Percentiles rank a stretch among this genome's conserved stretches.
Evolutionary conservation across 139 green algal species (phyloP).

Genomic region (Coelastrella sp.): DNA sequence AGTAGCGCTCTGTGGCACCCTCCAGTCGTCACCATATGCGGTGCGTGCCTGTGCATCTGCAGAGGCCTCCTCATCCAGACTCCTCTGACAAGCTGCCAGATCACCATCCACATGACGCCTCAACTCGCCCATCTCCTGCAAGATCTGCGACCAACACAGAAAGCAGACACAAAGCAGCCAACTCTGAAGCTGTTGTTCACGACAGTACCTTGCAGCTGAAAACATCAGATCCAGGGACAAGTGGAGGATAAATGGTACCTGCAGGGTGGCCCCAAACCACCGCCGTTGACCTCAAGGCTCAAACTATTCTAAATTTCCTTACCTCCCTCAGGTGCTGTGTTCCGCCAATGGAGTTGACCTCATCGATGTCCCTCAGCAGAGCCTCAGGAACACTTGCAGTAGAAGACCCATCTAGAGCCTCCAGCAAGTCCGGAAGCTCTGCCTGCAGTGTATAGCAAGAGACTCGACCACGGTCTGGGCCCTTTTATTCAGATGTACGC

Average conservation of each 20-base stretch:
- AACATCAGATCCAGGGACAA: no score
- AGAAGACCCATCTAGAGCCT: slow-evolving; percentile 66
- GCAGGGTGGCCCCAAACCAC: no score
- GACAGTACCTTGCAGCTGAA: no score
- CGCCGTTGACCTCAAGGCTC: no score
- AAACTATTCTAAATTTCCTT: not conserved
- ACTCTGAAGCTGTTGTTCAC: no score
- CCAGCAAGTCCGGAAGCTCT: slow-evolving; percentile 71
- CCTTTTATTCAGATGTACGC: no score
- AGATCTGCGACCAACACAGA: slow-evolving; percentile 54
- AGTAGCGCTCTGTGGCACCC: slow-evolving; percentile 59
- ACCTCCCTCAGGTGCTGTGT: slow-evolving; percentile 77
- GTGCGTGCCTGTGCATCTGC: slow-evolving; percentile 56
- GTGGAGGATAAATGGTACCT: no score
- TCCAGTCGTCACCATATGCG: slow-evolving; percentile 75
- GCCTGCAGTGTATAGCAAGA: slow-evolving; percentile 40
- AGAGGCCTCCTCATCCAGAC: slow-evolving; percentile 54
- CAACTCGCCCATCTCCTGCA: slow-evolving; percentile 78
- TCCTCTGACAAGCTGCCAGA: slow-evolving; percentile 63
- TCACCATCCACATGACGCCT: slow-evolving; percentile 70
- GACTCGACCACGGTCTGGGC: no score
- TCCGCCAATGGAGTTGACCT: slow-evolving; percentile 80
- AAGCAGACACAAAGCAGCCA: no score
- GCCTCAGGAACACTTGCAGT: slow-evolving; percentile 74
- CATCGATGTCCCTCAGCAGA: slow-evolving; percentile 82